Conservation (phyloP, 108 stramenopile genomes). For the Pseudonitzschia multiseries region DNA sequence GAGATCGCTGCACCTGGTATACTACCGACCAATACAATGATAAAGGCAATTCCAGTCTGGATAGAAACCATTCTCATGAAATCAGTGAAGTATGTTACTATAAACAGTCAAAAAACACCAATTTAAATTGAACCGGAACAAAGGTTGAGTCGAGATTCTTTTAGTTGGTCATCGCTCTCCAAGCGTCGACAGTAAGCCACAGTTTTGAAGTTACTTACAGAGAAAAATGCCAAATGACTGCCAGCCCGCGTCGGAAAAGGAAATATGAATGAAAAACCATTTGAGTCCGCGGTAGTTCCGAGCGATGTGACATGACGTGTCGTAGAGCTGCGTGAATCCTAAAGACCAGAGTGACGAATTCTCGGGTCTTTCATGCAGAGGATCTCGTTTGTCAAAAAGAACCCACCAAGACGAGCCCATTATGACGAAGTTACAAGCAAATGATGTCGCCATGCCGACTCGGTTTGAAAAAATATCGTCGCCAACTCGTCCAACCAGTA, state of each 20-base stretch:
- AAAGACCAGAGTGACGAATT: constrained; percentile 38
- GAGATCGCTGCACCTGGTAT: constrained; percentile 50
- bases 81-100: constrained; percentile 57
- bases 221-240: constrained; percentile 47
- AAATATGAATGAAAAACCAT: constrained; percentile 53
- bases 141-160: background rate
- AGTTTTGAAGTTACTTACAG: constrained; percentile 4
- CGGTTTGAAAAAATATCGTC: constrained; percentile 46
- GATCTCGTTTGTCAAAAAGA: constrained; percentile 47
- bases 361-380: constrained; percentile 40
- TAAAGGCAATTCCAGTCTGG: constrained; percentile 49
- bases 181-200: too few species aligned
- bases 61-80: constrained; percentile 37
- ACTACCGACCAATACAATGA: constrained; percentile 38
- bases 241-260: constrained; percentile 48
- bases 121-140: background rate
- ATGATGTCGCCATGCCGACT: constrained; percentile 43
- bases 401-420: constrained; percentile 47
- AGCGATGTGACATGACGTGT: constrained; percentile 37
- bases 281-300: constrained; percentile 39
- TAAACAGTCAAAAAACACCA: background rate
- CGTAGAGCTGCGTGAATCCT: constrained; percentile 48
- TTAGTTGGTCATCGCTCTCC: too few species aligned
- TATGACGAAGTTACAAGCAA: constrained; percentile 33
- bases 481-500: constrained; percentile 29